Percentiles rank a stretch among this genome's conserved stretches.
Conservation (phyloP, 805 yeast genomes). For the Saturnispora kantuleensis region DNA sequence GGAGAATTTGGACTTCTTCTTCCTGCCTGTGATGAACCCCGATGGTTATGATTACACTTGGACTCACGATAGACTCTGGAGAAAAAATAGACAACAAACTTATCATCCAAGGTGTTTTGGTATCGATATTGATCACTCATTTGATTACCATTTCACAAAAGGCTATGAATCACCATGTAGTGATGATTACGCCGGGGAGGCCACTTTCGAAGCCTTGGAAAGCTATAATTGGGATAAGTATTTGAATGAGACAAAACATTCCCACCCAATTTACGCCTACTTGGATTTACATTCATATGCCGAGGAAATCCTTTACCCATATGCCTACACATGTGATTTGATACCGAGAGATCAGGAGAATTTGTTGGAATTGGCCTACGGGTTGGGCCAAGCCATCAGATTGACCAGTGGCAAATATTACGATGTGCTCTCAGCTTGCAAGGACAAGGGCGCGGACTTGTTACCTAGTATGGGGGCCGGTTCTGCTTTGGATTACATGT, state of each 20-base stretch:
- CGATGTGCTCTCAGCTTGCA: slow-evolving; percentile 66
- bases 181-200: slow-evolving; percentile 73
- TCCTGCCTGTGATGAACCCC: slow-evolving; percentile 80
- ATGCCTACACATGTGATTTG: slow-evolving; percentile 67
- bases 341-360: slow-evolving; percentile 75
- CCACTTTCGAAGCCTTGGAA: slow-evolving; percentile 58
- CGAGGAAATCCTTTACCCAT: slow-evolving; percentile 74
- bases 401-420: slow-evolving; percentile 53
- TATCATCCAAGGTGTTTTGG: slow-evolving; percentile 62
- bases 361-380: slow-evolving; percentile 71
- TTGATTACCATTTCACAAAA: slow-evolving; percentile 60
- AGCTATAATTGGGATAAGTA: slow-evolving; percentile 40
- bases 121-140: slow-evolving; percentile 79
- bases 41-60: slow-evolving; percentile 86
- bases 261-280: slow-evolving; percentile 62
- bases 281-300: slow-evolving; percentile 80
- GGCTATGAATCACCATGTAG: slow-evolving; percentile 64
- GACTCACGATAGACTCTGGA: slow-evolving; percentile 75
- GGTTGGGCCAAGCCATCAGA: slow-evolving; percentile 66
- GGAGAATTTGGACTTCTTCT: slow-evolving; percentile 55
- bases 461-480: slow-evolving; percentile 73
- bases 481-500: slow-evolving; percentile 73
- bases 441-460: slow-evolving; percentile 66
- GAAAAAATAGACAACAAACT: slow-evolving; percentile 78
- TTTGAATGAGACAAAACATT: slow-evolving; percentile 37